Evolutionary conservation across 1,139 yeast species (phyloP), one percentile per base, ranked within the genome.

Genomic region (Geotrichum fermentans): DNA sequence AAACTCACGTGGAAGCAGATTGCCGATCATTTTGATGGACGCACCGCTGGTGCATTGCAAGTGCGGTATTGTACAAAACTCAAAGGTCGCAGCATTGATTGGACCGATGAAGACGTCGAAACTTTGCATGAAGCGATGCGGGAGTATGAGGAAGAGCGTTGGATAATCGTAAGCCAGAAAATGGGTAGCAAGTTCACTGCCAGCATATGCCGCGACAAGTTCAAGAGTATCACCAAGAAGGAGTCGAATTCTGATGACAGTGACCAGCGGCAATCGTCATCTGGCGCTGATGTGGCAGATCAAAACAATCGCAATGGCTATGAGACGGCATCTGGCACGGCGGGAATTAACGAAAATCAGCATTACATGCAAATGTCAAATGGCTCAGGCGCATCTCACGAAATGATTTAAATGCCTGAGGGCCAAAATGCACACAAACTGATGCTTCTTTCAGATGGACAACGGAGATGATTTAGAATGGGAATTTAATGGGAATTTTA

Each of bases 51-150:
- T 3, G 60, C 65, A 1, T 51, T 62, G 14, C 66, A 62, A 48
- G 66, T 62, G 16, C 55, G 66, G 11, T 62, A 62, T 50, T 62
- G 65, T 44, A 61, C 66, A 13, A 60, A 59, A 48, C 60, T 62
- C 10, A 61, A 62, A 43, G 43, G 54, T 4, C 53, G 58, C 11
- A 36, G 51, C 16, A 44, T 44, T 7, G 47, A 49, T 21, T 62
- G 66, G 65, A 51, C 57, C n/a, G 57, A 55, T 5, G 55, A 54
- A 30, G 65, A 62, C 40, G 50, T 56, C 11, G 45, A 49, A 18
- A 52, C 51, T 3, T 50, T 62, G 37, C 52, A 54, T 14, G 51
- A 49, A 33, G 63, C 64, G 2, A 55, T 59, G 17, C 40, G 49
- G 28, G 58, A 59, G 42, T 61, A 61, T 46, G 64, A 61, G 34